Conservation (phyloP, 495 filamentous ascomycete genomes). For the Lentithecium fluviatile region DNA sequence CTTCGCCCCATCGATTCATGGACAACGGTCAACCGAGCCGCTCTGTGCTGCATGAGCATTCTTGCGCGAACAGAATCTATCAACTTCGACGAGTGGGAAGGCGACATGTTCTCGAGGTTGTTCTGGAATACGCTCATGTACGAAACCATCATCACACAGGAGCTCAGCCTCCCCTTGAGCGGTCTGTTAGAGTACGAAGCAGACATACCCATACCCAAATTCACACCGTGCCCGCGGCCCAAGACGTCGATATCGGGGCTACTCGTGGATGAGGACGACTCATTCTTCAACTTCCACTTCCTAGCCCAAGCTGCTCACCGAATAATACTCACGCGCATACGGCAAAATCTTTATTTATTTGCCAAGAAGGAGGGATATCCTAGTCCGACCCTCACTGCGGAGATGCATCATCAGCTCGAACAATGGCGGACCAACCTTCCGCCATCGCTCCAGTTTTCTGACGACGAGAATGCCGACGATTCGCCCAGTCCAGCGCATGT, state of each 20-base stretch:
- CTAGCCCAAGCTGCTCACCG: conserved; percentile 32
- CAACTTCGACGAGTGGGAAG: conserved; percentile 34
- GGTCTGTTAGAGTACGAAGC: conserved; percentile 30
- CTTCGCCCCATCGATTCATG: conserved; percentile 34
- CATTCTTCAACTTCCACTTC: conserved; percentile 37
- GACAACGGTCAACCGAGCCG: conserved; percentile 32
- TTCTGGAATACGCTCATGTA: conserved; percentile 37
- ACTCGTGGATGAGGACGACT: conserved; percentile 24
- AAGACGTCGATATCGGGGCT: conserved; percentile 19
- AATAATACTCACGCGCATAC: conserved; percentile 29
- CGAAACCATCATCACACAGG: conserved; percentile 34
- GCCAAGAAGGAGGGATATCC: conserved; percentile 22
- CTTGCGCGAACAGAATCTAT: conserved; percentile 19
- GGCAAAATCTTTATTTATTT: conserved; percentile 29
- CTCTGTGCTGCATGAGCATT: conserved; percentile 31
- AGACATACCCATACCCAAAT: conserved; percentile 33
- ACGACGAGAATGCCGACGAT: conserved; percentile 12
- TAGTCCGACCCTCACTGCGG: conserved; percentile 16
- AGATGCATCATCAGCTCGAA: conserved; percentile 35
- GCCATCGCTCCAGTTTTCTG: conserved; percentile 27
- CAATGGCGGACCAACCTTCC: conserved; percentile 35
- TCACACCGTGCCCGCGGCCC: conserved; percentile 24
- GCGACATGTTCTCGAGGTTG: conserved; percentile 31
- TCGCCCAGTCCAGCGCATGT: conserved; percentile 32
- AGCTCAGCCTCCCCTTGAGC: conserved; percentile 29